Evolutionary conservation across 2,329 filamentous ascomycete genomes (phyloP).

Genomic region (Cladosporium sp.): DNA sequence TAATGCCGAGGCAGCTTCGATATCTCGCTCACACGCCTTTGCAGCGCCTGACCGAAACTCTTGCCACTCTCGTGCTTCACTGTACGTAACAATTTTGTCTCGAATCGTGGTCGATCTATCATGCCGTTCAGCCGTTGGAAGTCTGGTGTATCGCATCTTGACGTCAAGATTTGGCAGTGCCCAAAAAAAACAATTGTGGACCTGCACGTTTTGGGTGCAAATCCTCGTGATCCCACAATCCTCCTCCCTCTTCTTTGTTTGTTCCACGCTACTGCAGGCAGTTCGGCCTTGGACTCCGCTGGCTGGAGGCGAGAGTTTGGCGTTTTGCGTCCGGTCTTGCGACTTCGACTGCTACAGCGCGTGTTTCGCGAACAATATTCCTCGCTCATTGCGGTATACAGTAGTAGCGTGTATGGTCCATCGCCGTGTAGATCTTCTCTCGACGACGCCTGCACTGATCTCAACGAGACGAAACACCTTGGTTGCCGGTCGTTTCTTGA

Average conservation of each 20-base stretch:
- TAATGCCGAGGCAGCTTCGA: not conserved
- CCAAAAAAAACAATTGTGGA: not conserved
- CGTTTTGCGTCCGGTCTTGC: too few species aligned
- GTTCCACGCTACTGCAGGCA: not conserved
- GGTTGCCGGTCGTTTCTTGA: too few species aligned
- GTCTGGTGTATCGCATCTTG: not conserved
- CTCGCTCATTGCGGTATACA: too few species aligned
- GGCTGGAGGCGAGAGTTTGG: too few species aligned
- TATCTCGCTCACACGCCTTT: not conserved
- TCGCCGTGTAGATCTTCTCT: too few species aligned
- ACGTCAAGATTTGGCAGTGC: slow-evolving; percentile 2
- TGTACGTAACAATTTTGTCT: not conserved
- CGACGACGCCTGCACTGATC: too few species aligned
- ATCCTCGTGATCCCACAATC: not conserved
- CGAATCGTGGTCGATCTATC: not conserved
- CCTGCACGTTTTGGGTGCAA: not conserved
- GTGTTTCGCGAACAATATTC: too few species aligned
- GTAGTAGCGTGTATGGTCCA: too few species aligned
- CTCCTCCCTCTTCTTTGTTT: not conserved
- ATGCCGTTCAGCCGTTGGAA: not conserved
- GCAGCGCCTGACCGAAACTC: not conserved
- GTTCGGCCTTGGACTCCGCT: not conserved
- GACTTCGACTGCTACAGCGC: too few species aligned
- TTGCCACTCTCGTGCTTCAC: not conserved
- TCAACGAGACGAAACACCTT: too few species aligned